These are phyloP conservation scores for Trametes pubescens DNA, from an alignment of 1,284 basidiomycete genomes.

Conservation along the genomic window DNA sequence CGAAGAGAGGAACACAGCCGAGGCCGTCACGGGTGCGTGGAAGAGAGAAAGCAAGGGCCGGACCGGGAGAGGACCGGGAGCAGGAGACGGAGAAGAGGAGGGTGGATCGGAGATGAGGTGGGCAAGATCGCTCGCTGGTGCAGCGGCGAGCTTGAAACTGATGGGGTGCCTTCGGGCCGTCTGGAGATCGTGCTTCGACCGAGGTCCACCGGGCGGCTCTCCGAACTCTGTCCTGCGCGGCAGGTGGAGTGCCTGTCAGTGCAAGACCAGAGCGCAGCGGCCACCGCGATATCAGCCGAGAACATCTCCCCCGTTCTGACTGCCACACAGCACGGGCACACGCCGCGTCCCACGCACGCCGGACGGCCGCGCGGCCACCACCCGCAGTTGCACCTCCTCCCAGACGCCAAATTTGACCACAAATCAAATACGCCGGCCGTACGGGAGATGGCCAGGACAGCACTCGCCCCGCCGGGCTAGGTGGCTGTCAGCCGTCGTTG, in stretches of 20 bases:
- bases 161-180: constrained; percentile 24
- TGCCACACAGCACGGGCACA: not conserved
- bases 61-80: constrained; percentile 23
- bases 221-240: not conserved
- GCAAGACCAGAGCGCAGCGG: constrained; percentile 1
- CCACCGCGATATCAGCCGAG: constrained; percentile 1
- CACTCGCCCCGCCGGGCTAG: constrained; percentile 12
- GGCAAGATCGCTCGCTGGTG: constrained; percentile 16
- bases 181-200: not conserved
- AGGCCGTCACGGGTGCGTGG: constrained; percentile 9
- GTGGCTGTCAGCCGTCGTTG: constrained; percentile 21
- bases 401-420: constrained; percentile 27
- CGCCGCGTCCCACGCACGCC: constrained; percentile 14
- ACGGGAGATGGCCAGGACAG: constrained; percentile 12
- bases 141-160: constrained; percentile 33
- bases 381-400: no score
- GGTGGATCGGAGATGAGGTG: constrained; percentile 24
- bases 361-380: not conserved
- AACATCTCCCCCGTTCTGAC: not conserved
- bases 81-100: not conserved
- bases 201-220: not conserved
- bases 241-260: constrained; percentile 7
- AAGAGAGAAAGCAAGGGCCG: constrained; percentile 5
- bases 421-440: constrained; percentile 25
- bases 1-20: not conserved